Evolutionary conservation across 2,329 filamentous ascomycete genomes (phyloP), one percentile per base, ranked within the genome.

Genomic region (Talaromyces atroroseus): DNA sequence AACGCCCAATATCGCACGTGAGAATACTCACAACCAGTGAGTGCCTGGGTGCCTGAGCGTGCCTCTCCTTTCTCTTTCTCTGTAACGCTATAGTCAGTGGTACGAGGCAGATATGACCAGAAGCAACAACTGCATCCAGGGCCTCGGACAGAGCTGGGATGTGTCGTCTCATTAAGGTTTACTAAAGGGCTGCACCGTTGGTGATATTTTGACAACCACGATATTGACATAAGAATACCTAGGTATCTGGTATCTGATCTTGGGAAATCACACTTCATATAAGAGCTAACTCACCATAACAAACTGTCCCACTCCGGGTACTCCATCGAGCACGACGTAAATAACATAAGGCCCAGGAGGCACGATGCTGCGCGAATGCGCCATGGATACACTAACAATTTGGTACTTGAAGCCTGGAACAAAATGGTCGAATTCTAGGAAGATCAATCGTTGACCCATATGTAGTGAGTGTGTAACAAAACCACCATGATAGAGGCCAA

Each of bases 401-500:
- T 72, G 78, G 60, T 81, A 77, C 21, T 67, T 71, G 42, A 63
- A 61, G 11, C 74, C 75, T 1, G 73, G 64, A n/a, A 63, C 63
- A 66, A 78, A 83, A 40, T 77, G 79, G 20, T 68, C 69, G 46
- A 65, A 70, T 60, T 84, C 81, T 42, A 85, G 71, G 62, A 78
- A 76, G 42, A 80, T 57, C 77, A 84, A 80, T 11, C 81, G 77
- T 61, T 83, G 81, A 45, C 81, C 80, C 82, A 85, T 85, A 64
- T 85, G 82, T 20, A 85, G 64, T 1, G 76, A 78, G 66, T 85
- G 82, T 36, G 82, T 85, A 44, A 84, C 79, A 61, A 82, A 85
- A 5, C 82, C 82, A 45, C 80, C 80, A 62, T 83, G 77, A 66
- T 84, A 83, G 20, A 85, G 73, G 2, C 73, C 70, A 18, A 83